Evolutionary conservation across 352 stramenopile genomes (phyloP).

Genomic region (Phytophthora tentaculata): DNA sequence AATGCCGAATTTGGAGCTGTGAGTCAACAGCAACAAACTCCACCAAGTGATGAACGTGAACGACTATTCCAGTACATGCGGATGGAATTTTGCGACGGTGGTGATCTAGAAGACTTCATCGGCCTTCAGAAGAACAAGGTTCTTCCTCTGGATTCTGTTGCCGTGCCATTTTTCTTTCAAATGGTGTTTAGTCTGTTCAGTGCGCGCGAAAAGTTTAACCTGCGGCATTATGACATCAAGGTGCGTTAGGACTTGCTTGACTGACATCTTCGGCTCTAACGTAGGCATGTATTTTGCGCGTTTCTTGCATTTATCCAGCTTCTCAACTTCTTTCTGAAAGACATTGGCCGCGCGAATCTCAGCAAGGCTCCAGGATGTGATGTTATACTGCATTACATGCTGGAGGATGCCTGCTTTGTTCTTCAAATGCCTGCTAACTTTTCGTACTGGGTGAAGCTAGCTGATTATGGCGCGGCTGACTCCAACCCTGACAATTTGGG

Average conservation of each 20-base stretch:
- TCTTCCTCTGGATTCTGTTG: constrained; percentile 58
- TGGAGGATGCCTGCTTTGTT: constrained; percentile 66
- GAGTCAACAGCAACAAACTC: constrained; percentile 3
- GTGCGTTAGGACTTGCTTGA: constrained; percentile 32
- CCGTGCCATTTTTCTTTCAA: constrained; percentile 95
- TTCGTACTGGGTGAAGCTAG: constrained; percentile 95
- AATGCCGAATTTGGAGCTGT: constrained; percentile 15
- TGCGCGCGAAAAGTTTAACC: constrained; percentile 84
- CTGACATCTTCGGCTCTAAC: constrained; percentile 6
- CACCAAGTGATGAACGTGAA: constrained; percentile 15
- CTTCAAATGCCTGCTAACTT: constrained; percentile 63
- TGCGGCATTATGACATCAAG: constrained; percentile 99
- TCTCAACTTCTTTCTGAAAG: constrained; percentile 98
- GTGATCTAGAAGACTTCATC: constrained; percentile 97
- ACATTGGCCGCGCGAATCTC: constrained; percentile 50
- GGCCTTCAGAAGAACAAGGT: constrained; percentile 76
- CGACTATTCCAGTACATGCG: constrained; percentile 95
- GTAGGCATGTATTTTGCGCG: constrained; percentile 1
- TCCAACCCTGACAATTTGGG: constrained; percentile 88
- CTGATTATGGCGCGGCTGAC: constrained; percentile 97
- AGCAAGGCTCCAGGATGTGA: constrained; percentile 44
- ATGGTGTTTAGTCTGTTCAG: constrained; percentile 97
- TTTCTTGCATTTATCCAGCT: constrained; percentile 54
- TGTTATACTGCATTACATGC: constrained; percentile 58
- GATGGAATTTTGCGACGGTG: constrained; percentile 98